Base-by-base conservation (phyloP, 2,329 filamentous ascomycete species). In the Diaporthe sp. region DNA sequence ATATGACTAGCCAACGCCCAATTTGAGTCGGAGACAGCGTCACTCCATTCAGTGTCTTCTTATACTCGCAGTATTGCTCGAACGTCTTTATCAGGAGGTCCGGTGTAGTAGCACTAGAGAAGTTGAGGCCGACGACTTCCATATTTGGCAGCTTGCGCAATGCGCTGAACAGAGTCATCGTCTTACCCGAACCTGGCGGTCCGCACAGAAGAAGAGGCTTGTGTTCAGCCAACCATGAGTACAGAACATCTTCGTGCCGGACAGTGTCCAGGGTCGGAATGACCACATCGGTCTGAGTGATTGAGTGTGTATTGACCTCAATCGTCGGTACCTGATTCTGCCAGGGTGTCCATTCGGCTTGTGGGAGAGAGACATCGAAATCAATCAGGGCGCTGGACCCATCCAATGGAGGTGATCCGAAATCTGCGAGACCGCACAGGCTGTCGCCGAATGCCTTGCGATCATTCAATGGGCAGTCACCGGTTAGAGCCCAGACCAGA, bases 61-160 rank as follows among this genome's bases (percentile, higher is more conserved):
- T 97, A 87, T 99, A 99, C 85, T 99, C 97, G 85, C 97, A 99
- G 85, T 99, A 98, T 83, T 99, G 97, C 86, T 99, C 97, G 79
- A 99, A 98, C 0, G 97, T 99, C 89, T 99, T 99, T 88, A 99
- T 96, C 77, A 99, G 91, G 39, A 99, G 91, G 84, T 99, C 97
- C 0, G 97, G 97, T 0, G 97, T 99, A 0, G 97, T 99, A 1
- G 97, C 97, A 80, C 97, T 99, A 6, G 97, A 99, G 85, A 99
- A 99, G 86, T 99, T 99, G 83, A 99, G 94, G 67, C 97, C 97
- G 44, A 99, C 97, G 75, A 98, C 95, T 85, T 99, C 97, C 96
- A 99, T 98, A 83, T 98, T 98, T 4, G 96, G 96, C 75, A 99
- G 88, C 85, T 99, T 99, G 78, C 97, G 93, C 72, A 99, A 91